These are phyloP conservation scores for Nakazawaea ambrosiae DNA, from an alignment of 805 yeast genomes.

Conservation along the genomic window DNA sequence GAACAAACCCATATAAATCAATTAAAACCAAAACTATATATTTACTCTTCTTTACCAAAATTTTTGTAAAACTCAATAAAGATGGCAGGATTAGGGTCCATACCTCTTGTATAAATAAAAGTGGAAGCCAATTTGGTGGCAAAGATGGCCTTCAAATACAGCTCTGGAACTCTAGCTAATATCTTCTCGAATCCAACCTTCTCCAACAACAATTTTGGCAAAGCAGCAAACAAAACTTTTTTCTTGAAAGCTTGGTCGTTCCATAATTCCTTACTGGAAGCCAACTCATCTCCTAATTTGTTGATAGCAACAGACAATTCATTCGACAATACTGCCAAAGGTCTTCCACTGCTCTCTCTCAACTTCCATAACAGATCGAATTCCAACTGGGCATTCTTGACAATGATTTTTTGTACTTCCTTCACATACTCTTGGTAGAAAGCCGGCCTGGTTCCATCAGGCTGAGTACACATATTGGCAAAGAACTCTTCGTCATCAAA, in stretches of 20 bases:
- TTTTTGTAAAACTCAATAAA: constrained; percentile 48
- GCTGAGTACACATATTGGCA: constrained; percentile 67
- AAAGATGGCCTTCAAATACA: constrained; percentile 82
- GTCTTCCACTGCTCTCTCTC: constrained; percentile 53
- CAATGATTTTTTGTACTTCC: constrained; percentile 72
- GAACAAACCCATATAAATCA: no score
- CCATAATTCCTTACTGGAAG: constrained; percentile 79
- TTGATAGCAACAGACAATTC: constrained; percentile 77
- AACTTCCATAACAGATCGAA: constrained; percentile 84
- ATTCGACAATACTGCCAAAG: constrained; percentile 71
- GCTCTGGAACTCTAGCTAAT: constrained; percentile 72
- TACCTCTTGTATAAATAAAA: constrained; percentile 78
- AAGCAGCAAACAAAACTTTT: constrained; percentile 65
- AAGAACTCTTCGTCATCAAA: constrained; percentile 81
- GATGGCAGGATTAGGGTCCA: constrained; percentile 72
- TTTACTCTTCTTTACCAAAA: no score
- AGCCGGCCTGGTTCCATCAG: constrained; percentile 47
- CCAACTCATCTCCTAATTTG: constrained; percentile 77
- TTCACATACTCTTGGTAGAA: constrained; percentile 81
- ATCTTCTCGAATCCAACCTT: constrained; percentile 63
- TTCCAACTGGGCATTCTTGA: constrained; percentile 73
- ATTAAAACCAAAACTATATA: no score
- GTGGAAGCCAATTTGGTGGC: constrained; percentile 81
- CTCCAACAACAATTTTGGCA: constrained; percentile 65
- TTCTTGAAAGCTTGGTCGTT: constrained; percentile 73